Conservation (phyloP, 495 filamentous ascomycete species). For the Penicillium paradoxum region DNA sequence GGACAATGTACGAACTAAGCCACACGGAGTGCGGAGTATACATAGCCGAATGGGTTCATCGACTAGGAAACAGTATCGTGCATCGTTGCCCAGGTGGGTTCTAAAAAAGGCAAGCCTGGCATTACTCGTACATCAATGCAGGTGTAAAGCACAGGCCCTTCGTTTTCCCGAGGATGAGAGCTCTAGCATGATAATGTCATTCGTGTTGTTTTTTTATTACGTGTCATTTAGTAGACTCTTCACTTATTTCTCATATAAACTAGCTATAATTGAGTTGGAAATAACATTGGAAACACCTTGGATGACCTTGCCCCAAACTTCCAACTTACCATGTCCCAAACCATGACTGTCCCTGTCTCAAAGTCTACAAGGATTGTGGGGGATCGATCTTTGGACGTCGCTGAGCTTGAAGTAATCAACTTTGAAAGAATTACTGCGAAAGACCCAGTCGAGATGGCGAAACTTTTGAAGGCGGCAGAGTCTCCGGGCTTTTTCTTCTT, state of each 20-base stretch:
- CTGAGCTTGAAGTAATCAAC: slow-evolving; percentile 12
- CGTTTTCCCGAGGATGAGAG: neutral
- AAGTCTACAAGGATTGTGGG: slow-evolving; percentile 11
- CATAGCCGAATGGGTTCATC: too few species aligned
- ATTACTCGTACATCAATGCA: too few species aligned
- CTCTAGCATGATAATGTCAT: too few species aligned
- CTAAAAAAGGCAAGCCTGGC: too few species aligned
- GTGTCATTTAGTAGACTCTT: neutral
- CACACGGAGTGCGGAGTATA: too few species aligned
- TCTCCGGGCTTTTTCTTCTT: slow-evolving; percentile 19
- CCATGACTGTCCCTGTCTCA: slow-evolving; percentile 1
- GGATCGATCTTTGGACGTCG: slow-evolving; percentile 12
- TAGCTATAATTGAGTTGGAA: neutral
- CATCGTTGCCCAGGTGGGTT: too few species aligned
- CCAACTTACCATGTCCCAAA: slow-evolving; percentile 1
- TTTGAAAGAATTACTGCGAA: slow-evolving; percentile 9
- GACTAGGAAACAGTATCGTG: too few species aligned
- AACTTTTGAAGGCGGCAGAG: slow-evolving; percentile 17
- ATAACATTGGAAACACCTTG: neutral
- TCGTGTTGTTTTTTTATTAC: too few species aligned
- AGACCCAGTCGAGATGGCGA: slow-evolving; percentile 13
- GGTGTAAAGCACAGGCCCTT: too few species aligned
- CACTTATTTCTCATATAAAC: neutral
- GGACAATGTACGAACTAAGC: too few species aligned
- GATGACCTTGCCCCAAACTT: neutral